Conservation (phyloP, 305 asterid genomes). For the Fraxinus dipetala region DNA sequence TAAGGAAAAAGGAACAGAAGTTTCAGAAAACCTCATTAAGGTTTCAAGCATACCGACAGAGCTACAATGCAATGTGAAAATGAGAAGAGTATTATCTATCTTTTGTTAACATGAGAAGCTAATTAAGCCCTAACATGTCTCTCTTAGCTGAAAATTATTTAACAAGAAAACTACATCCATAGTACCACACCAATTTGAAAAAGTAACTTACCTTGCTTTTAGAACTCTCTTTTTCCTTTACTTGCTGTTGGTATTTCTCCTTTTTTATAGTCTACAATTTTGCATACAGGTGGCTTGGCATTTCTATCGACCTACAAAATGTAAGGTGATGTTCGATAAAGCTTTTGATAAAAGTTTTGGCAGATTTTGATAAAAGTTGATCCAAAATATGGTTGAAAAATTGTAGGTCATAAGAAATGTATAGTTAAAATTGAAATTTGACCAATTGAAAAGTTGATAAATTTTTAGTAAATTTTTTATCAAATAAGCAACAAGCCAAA, state of each 20-base stretch:
- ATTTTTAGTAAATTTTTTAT: no score
- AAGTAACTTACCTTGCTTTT: conserved; percentile 51
- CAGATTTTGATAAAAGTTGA: no score
- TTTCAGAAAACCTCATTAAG: not conserved
- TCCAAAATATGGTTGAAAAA: no score
- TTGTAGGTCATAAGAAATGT: no score
- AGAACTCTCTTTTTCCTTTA: conserved; percentile 63
- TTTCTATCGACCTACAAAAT: conserved; percentile 57
- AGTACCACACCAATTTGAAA: not conserved
- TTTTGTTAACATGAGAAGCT: not conserved
- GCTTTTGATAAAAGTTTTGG: no score
- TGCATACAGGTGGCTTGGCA: conserved; percentile 76
- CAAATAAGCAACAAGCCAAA: no score
- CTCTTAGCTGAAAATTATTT: not conserved
- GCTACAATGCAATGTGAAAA: not conserved
- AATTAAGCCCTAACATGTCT: not conserved
- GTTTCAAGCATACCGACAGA: not conserved
- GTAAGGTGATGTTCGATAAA: not conserved
- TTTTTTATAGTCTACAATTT: conserved; percentile 58
- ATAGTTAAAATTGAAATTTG: no score
- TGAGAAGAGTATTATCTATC: not conserved
- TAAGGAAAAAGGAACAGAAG: not conserved
- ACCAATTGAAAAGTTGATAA: no score
- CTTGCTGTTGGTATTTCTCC: conserved; percentile 50
- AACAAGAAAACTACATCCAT: conserved; percentile 1